These are phyloP conservation scores for Flueggea neowawraea DNA, from an alignment of 441 rosid species.

Conservation along the genomic window DNA sequence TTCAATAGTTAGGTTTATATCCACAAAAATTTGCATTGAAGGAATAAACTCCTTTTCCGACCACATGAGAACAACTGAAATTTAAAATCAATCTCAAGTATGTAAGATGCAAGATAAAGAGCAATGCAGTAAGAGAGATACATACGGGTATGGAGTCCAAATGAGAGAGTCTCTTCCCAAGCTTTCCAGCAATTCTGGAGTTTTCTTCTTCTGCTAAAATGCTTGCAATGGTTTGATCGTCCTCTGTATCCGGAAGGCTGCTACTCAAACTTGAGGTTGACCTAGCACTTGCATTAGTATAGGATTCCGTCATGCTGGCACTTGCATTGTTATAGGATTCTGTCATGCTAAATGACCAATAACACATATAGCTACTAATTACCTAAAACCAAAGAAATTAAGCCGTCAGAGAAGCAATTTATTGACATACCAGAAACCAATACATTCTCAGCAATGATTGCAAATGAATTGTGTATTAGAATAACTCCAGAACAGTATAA, in stretches of 20 bases:
- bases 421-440: too few species aligned
- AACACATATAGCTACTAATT: constrained; percentile 4
- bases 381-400: neutral
- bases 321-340: constrained; percentile 54
- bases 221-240: constrained; percentile 78
- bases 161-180: constrained; percentile 86
- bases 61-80: too few species aligned
- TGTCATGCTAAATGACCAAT: constrained; percentile 41
- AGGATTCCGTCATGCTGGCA: too few species aligned
- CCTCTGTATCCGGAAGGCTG: constrained; percentile 75
- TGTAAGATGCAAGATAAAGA: too few species aligned
- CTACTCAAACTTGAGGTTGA: constrained; percentile 81
- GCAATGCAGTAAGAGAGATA: neutral
- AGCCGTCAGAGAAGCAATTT: neutral
- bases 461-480: too few species aligned
- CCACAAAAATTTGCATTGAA: neutral
- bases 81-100: too few species aligned
- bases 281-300: constrained; percentile 75
- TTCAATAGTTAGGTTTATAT: neutral
- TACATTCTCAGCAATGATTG: too few species aligned
- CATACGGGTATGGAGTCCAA: constrained; percentile 87
- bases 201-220: constrained; percentile 68
- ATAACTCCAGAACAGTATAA: too few species aligned
- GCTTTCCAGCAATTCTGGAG: constrained; percentile 38
- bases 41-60: too few species aligned